Conservation (phyloP, 495 filamentous ascomycete species). For the Tetracladium setigerum region DNA sequence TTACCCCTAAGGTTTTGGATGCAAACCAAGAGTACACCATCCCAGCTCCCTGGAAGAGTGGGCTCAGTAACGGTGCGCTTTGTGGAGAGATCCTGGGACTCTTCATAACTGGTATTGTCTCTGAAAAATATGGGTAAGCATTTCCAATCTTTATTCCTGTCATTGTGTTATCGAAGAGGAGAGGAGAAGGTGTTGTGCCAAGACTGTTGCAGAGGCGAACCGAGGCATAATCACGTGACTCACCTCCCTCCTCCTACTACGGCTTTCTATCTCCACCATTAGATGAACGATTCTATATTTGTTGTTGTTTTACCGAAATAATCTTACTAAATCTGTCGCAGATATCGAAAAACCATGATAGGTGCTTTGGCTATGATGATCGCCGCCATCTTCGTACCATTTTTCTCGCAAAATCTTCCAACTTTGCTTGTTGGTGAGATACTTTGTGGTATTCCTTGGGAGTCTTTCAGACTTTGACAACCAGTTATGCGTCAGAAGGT, state of each 20-base stretch:
- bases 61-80: slow-evolving; percentile 57
- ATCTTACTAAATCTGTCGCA: no score
- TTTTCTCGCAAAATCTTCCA: slow-evolving; percentile 62
- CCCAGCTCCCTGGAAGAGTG: slow-evolving; percentile 65
- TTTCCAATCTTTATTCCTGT: slow-evolving; percentile 29
- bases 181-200: not conserved
- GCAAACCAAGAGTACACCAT: slow-evolving; percentile 53
- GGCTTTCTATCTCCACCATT: no score
- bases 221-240: not conserved
- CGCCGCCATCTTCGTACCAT: slow-evolving; percentile 64
- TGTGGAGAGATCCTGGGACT: slow-evolving; percentile 68
- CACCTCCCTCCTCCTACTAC: no score
- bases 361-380: slow-evolving; percentile 51
- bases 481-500: slow-evolving; percentile 59
- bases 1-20: slow-evolving; percentile 12
- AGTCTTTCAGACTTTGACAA: slow-evolving; percentile 53
- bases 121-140: slow-evolving; percentile 55
- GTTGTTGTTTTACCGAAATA: no score
- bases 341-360: slow-evolving; percentile 47
- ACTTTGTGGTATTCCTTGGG: slow-evolving; percentile 53
- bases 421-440: slow-evolving; percentile 64
- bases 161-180: not conserved
- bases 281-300: no score
- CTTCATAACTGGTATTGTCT: slow-evolving; percentile 63
- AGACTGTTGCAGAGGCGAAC: no score